Conservation (phyloP, 306 rosid species). For the Aeschynomene evenia region DNA sequence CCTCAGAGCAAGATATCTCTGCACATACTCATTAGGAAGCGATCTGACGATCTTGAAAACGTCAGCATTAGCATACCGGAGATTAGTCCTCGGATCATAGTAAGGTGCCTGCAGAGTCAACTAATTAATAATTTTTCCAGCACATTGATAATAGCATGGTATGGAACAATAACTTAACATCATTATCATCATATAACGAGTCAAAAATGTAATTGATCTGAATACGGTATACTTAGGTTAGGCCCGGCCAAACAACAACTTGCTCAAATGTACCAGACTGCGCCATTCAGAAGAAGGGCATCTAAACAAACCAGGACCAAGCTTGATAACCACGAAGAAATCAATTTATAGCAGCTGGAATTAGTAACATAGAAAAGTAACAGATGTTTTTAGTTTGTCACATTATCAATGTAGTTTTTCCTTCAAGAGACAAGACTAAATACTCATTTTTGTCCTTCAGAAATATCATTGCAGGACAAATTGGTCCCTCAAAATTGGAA, state of each 20-base stretch:
- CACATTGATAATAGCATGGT: not conserved
- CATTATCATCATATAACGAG: too few species aligned
- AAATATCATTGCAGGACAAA: too few species aligned
- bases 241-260: conserved; percentile 6
- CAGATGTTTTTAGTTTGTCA: not conserved
- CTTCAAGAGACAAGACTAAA: too few species aligned
- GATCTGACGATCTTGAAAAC: conserved; percentile 76
- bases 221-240: not conserved
- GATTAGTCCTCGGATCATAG: conserved; percentile 83
- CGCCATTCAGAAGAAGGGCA: not conserved
- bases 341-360: not conserved
- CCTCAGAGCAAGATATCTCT: conserved; percentile 75
- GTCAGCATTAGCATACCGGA: conserved; percentile 79
- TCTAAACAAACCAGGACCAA: conserved; percentile 8
- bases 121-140: conserved; percentile 1
- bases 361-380: not conserved
- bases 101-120: conserved; percentile 80
- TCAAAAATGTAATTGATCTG: not conserved
- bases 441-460: too few species aligned
- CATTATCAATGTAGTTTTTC: not conserved
- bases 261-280: not conserved
- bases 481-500: too few species aligned
- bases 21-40: conserved; percentile 88
- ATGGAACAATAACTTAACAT: not conserved
- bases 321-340: conserved; percentile 1